These are phyloP conservation scores for Citrus trifoliata DNA, from an alignment of 345 rosid genomes.

Conservation along the genomic window DNA sequence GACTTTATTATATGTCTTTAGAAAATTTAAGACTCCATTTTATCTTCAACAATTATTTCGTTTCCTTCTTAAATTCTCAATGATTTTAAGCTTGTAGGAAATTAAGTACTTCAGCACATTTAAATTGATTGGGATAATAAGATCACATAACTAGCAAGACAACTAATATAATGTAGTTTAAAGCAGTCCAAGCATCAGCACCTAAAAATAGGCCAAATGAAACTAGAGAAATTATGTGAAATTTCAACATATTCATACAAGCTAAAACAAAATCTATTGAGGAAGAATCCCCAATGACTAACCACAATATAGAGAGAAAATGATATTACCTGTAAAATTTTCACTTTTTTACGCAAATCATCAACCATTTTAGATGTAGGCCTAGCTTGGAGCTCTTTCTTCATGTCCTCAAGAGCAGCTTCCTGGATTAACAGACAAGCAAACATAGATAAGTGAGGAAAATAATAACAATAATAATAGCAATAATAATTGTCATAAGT, in stretches of 20 bases:
- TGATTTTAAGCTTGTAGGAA: background rate
- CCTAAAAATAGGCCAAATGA: background rate
- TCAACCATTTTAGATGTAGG: conserved; percentile 92
- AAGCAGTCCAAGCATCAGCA: background rate
- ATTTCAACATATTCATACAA: background rate
- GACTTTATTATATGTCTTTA: background rate
- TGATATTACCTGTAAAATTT: conserved; percentile 81
- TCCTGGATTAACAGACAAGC: conserved; percentile 46
- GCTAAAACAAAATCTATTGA: background rate
- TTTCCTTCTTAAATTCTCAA: background rate
- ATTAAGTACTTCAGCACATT: background rate
- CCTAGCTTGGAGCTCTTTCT: conserved; percentile 84
- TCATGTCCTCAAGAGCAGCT: conserved; percentile 75
- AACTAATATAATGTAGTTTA: background rate
- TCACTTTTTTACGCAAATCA: conserved; percentile 93
- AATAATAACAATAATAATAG: background rate
- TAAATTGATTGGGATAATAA: background rate
- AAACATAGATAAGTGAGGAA: background rate
- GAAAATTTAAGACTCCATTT: background rate
- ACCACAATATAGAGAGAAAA: background rate
- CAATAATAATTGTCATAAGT: background rate
- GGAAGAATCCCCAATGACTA: background rate
- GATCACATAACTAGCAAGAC: background rate
- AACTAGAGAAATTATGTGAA: background rate
- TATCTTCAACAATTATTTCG: background rate